Base-by-base conservation (phyloP, 768 basidiomycete species). In the Boletus bicolor region DNA sequence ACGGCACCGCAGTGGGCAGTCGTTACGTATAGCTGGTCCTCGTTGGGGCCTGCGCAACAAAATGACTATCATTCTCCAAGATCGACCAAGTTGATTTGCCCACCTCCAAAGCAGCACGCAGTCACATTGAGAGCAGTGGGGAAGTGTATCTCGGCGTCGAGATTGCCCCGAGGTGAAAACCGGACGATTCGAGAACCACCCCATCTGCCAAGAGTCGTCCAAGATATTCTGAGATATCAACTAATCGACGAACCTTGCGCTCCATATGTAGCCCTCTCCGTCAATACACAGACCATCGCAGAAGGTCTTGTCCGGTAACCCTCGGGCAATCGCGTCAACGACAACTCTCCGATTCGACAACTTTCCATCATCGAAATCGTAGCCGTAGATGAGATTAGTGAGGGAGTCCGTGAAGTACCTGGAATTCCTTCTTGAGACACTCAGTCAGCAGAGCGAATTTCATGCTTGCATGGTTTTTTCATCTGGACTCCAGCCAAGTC, bases 351-450 rank as follows among this genome's bases (percentile, higher is more conserved):
- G 78, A 64, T 85, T 83, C 42, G 76, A 74, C 38, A 86, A 61
- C 14, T 73, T 70, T n/a, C 85, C 86, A 45, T 80, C 73, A 19
- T 79, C 67, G 49, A 70, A 58, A 57, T 76, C 73, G 61, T 87
- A 88, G 21, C 81, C 82, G 58, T 84, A 82, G 58, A 89, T 88
- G 60, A 76, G 74, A 71, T 87, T 85, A n/a, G 71, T 72, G 52
- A 81, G 69, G 2, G 85, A 87, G 67, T 88, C 84, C 53, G 86
- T 87, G 66, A 86, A 86, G 71, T 86, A 87, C 68, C 86, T 87
- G 59, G n/a, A 44, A 49, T 42, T 47, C 44, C 48, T 57, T 57
- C 44, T 59, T 36, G 49, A 43, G 50, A 39, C 38, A 51, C 49
- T 56, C 42, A 37, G 55, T 62, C 43, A 53, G 30, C 45, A 44